These are phyloP conservation scores for Grosmannia penicillata DNA, from an alignment of 2,329 filamentous ascomycete genomes.

Conservation along the genomic window DNA sequence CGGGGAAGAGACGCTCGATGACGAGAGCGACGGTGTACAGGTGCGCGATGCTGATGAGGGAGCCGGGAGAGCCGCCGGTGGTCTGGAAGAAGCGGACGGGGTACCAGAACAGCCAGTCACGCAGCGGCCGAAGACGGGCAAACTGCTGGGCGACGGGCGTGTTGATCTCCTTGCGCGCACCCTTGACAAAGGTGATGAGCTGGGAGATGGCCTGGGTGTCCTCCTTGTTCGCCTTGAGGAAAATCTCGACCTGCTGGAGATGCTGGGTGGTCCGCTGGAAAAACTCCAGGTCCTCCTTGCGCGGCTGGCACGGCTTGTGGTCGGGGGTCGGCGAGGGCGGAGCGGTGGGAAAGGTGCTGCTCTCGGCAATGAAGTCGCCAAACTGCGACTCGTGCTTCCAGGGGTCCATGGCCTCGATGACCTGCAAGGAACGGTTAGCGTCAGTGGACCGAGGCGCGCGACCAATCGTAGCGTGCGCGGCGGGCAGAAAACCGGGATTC, in stretches of 20 bases:
- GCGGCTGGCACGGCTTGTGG: slow-evolving; percentile 45
- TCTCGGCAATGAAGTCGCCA: slow-evolving; percentile 66
- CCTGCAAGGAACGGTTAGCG: slow-evolving; percentile 30
- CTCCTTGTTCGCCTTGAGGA: slow-evolving; percentile 54
- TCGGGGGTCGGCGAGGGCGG: slow-evolving; percentile 47
- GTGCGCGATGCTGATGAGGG: slow-evolving; percentile 73
- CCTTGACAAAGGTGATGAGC: slow-evolving; percentile 57
- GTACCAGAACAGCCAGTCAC: slow-evolving; percentile 93
- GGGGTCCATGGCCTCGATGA: slow-evolving; percentile 79
- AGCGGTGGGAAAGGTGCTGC: slow-evolving; percentile 56
- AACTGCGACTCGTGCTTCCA: slow-evolving; percentile 88
- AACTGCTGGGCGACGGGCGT: slow-evolving; percentile 69
- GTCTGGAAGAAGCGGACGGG: slow-evolving; percentile 72
- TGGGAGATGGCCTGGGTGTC: slow-evolving; percentile 54
- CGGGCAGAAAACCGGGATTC: no score
- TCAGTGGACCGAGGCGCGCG: no score
- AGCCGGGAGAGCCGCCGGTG: slow-evolving; percentile 59
- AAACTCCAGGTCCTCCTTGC: slow-evolving; percentile 55
- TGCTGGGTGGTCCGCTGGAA: slow-evolving; percentile 53
- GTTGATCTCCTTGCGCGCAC: slow-evolving; percentile 55
- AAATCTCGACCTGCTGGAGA: slow-evolving; percentile 51
- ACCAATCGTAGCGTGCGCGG: no score
- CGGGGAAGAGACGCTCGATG: slow-evolving; percentile 81
- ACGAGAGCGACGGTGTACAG: slow-evolving; percentile 82
- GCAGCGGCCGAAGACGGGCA: slow-evolving; percentile 71